Evolutionary conservation across 169 alveolate species (phyloP).

Genomic region (Plasmodium gonderi): DNA sequence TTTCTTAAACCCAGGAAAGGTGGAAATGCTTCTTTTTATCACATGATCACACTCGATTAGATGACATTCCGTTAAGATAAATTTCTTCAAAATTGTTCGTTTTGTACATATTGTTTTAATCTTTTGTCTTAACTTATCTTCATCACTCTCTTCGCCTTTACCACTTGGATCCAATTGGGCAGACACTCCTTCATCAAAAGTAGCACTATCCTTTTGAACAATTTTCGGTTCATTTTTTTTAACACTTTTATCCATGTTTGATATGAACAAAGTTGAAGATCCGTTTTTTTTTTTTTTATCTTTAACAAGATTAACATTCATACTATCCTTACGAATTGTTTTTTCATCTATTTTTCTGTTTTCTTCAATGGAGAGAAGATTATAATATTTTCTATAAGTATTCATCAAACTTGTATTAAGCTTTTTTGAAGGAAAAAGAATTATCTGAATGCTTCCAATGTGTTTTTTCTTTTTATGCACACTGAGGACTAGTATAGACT

Average conservation of each 20-base stretch:
- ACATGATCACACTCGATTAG: constrained; percentile 7
- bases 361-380: neutral
- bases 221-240: neutral
- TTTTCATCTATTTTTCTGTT: neutral
- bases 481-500: constrained; percentile 10
- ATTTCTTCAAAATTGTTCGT: neutral
- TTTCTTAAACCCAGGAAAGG: neutral
- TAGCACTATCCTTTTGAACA: no score
- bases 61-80: neutral
- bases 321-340: neutral
- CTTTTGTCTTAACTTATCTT: neutral
- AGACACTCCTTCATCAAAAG: no score
- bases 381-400: neutral
- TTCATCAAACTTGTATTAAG: neutral
- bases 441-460: constrained; percentile 7
- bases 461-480: neutral
- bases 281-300: neutral
- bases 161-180: neutral
- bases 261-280: neutral
- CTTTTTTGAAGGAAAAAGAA: constrained; percentile 31
- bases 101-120: neutral
- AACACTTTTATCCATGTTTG: neutral
- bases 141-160: neutral
- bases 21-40: neutral
- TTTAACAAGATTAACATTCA: no score